Percentiles rank a stretch among this genome's conserved stretches.
Evolutionary conservation across 192 early-diverging fungal genomes (phyloP).

Genomic region (Backusella parvicylindrica): DNA sequence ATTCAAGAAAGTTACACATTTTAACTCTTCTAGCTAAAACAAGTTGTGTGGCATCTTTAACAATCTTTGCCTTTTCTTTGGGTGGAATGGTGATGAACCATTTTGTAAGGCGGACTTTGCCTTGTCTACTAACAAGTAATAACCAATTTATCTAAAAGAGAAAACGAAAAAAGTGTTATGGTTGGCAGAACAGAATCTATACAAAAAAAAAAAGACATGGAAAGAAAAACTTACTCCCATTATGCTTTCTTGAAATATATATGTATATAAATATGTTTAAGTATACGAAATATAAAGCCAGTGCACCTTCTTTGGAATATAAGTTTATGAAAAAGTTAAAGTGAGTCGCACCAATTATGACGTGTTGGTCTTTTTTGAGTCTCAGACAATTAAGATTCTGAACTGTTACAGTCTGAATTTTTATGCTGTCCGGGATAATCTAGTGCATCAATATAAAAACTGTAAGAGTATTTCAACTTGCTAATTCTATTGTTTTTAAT

Average conservation of each 20-base stretch:
- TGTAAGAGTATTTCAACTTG: too few species aligned
- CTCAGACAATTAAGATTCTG: not conserved
- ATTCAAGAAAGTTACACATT: constrained; percentile 99
- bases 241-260: not conserved
- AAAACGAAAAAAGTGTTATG: not conserved
- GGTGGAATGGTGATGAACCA: constrained; percentile 73
- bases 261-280: not conserved
- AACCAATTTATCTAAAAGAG: constrained; percentile 65
- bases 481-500: too few species aligned
- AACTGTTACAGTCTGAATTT: too few species aligned
- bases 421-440: too few species aligned
- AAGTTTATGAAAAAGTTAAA: not conserved
- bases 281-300: not conserved
- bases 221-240: not conserved
- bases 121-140: constrained; percentile 77
- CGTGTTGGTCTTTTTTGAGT: constrained; percentile 1
- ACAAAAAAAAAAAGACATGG: too few species aligned
- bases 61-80: constrained; percentile 94
- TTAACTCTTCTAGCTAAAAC: constrained; percentile 85
- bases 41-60: constrained; percentile 90
- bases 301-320: not conserved
- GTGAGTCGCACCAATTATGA: not conserved
- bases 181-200: not conserved
- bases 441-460: too few species aligned
- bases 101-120: constrained; percentile 77